Percentiles rank a stretch among this genome's conserved stretches.
Evolutionary conservation across 768 basidiomycete genomes (phyloP).

Genomic region (Suillus brevipes): DNA sequence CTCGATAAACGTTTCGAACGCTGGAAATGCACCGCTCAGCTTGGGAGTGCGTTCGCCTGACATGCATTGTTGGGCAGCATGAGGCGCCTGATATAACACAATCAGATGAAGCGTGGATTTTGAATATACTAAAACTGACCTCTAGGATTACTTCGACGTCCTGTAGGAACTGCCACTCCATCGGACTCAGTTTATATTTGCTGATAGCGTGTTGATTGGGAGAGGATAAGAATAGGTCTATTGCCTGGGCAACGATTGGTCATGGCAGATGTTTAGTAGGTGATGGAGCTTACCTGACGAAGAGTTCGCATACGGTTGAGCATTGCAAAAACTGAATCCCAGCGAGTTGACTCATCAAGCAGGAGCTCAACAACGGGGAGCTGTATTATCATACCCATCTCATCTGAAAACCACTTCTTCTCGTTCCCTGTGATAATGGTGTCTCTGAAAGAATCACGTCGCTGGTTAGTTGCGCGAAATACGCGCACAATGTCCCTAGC

Average conservation of each 20-base stretch:
- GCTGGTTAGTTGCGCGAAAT: not conserved
- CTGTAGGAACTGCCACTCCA: conserved; percentile 13
- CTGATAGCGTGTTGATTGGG: conserved; percentile 2
- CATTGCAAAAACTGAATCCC: conserved; percentile 43
- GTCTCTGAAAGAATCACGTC: not conserved
- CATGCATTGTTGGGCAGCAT: conserved; percentile 8
- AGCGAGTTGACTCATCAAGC: conserved; percentile 37
- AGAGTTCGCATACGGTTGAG: conserved; percentile 15
- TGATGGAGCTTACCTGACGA: conserved; percentile 7
- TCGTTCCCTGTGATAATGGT: conserved; percentile 7
- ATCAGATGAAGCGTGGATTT: not conserved
- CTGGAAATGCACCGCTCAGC: conserved; percentile 1
- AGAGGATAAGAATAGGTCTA: conserved; percentile 3
- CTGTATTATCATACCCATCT: not conserved
- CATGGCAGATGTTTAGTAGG: not conserved
- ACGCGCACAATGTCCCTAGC: not conserved
- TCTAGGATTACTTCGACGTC: conserved; percentile 13
- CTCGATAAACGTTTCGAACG: conserved; percentile 3
- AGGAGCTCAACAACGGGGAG: conserved; percentile 7
- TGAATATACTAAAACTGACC: not conserved
- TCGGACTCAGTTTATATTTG: not conserved
- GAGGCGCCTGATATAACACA: not conserved
- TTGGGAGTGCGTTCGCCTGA: conserved; percentile 1
- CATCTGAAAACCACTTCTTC: conserved; percentile 6
- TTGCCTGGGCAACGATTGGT: conserved; percentile 2